Base-by-base conservation (phyloP, 495 filamentous ascomycete species). In the Neurospora sp. region DNA sequence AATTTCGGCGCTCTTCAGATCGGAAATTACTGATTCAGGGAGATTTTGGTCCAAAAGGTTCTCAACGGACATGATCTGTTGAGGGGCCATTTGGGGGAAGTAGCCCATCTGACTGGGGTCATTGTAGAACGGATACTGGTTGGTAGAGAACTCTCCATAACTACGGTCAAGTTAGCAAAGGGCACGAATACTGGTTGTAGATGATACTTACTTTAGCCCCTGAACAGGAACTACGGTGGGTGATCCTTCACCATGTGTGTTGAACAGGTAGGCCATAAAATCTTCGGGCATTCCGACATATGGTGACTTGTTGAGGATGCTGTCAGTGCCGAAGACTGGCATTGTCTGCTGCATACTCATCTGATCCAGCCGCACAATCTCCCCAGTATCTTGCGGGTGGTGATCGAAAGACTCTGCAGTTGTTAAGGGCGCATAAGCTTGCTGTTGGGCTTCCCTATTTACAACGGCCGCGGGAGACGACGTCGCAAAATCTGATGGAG, bases 211-310 rank as follows among this genome's bases (percentile, higher is more conserved):
- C 86, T 84, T 87, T 73, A 84, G 84, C 59, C 82, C 82, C 71
- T 83, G 85, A n/a, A 82, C 79, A 73, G 87, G 81, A 59, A 87
- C 80, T 37, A 82, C 82, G 35, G 79, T 78, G 35, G 85, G 85
- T 5, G 85, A 86, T 14, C 78, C 79, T 39, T 83, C 79, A 18
- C 81, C 81, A 8, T 79, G 80, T 4, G 92, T 92, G 78, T 92
- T 95, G 83, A 98, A 97, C 31, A 98, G 84, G 87, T 92, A 97
- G 20, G 92, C 92, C 40, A 95, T 90, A 80, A 97, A 97, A 79
- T 97, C 94, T 77, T 97, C 95, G 9, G 93, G 91, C 84, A 97
- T 93, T 20, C 91, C 90, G 69, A 89, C 83, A 77, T 92, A 94
- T 12, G 96, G 94, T 6, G 94, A 97, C 69, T 94, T 90, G 75